phyloP scores from a whole-genome alignment of 176 grass and related monocot genomes.

The Triticum urartu region DNA sequence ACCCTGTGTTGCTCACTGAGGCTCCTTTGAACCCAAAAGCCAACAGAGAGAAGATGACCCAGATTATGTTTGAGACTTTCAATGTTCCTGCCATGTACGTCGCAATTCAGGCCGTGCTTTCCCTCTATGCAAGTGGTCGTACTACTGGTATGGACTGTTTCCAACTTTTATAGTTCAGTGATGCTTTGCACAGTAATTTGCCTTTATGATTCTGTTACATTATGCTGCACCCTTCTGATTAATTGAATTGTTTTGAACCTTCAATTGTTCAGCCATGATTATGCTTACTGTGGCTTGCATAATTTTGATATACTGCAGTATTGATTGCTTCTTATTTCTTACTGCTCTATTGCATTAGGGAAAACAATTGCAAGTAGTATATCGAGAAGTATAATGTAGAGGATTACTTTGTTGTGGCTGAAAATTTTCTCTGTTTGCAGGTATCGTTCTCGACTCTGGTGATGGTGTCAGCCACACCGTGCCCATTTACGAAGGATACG shows the following conservation, averaged over 20 bases:
- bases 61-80: constrained; percentile 91
- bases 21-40: constrained; percentile 84
- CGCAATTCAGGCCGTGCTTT: constrained; percentile 80
- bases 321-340: background rate
- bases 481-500: constrained; percentile 73
- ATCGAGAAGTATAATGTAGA: background rate
- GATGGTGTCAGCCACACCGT: constrained; percentile 84
- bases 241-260: background rate
- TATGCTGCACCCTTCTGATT: background rate
- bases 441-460: constrained; percentile 79
- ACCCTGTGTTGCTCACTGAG: constrained; percentile 81
- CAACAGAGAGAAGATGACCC: constrained; percentile 93
- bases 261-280: background rate
- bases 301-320: background rate
- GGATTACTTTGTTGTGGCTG: background rate
- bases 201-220: background rate
- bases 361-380: background rate
- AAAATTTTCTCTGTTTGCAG: constrained; percentile 29
- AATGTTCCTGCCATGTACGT: constrained; percentile 87
- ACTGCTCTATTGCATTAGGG: background rate
- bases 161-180: background rate
- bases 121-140: constrained; percentile 82
- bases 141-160: constrained; percentile 48
- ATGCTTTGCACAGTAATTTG: background rate
- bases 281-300: background rate